Percentiles rank a stretch among this genome's conserved stretches.
These are phyloP conservation scores for Pseudonitzschia multiseries DNA, from an alignment of 108 stramenopile species.

Conservation along the genomic window DNA sequence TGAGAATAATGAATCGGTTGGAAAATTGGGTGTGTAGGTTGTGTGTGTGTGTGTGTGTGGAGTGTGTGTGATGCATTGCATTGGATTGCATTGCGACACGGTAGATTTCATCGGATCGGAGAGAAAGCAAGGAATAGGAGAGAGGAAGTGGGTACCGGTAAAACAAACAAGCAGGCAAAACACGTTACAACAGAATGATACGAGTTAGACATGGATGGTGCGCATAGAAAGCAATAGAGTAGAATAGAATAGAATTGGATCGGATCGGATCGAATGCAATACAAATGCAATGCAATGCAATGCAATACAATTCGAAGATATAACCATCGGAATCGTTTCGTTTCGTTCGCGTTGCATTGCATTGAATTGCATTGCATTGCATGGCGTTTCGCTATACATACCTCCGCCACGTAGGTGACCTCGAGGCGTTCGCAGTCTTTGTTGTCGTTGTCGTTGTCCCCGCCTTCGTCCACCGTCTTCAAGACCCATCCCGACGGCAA, in stretches of 20 bases:
- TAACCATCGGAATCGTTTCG: too few relatives aligned
- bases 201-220: neutral
- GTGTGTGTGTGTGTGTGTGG: too few relatives aligned
- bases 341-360: too few relatives aligned
- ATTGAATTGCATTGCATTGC: neutral
- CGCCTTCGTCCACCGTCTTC: neutral
- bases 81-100: too few relatives aligned
- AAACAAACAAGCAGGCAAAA: neutral
- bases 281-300: too few relatives aligned
- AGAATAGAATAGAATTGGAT: neutral
- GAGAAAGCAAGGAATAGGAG: neutral
- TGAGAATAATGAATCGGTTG: too few relatives aligned
- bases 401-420: constrained; percentile 19
- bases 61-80: too few relatives aligned
- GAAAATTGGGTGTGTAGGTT: too few relatives aligned
- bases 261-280: too few relatives aligned
- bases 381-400: neutral
- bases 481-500: constrained; percentile 16
- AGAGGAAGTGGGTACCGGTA: neutral
- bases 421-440: neutral
- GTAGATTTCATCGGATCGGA: too few relatives aligned
- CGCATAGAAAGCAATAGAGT: neutral
- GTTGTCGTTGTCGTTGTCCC: neutral
- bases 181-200: neutral
- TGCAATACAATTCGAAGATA: too few relatives aligned